Evolutionary conservation across 2,329 filamentous ascomycete genomes (phyloP).

Genomic region (Penicillium sp.): DNA sequence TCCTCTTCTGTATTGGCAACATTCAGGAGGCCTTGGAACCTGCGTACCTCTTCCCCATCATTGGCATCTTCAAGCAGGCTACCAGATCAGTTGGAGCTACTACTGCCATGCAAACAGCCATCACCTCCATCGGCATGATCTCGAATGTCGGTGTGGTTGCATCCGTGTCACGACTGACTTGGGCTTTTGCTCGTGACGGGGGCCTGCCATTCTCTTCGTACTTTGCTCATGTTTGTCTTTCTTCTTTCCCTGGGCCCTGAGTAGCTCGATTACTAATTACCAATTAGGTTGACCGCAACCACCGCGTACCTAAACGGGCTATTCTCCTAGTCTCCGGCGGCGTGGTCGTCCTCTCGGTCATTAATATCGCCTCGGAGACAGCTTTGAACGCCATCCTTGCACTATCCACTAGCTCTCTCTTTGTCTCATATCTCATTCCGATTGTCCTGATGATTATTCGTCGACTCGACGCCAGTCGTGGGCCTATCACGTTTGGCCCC

Average conservation of each 20-base stretch:
- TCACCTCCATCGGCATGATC: constrained; percentile 41
- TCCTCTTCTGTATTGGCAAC: constrained; percentile 47
- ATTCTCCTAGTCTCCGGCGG: constrained; percentile 35
- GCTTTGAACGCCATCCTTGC: constrained; percentile 43
- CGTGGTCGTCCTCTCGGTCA: constrained; percentile 34
- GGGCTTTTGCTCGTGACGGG: constrained; percentile 51
- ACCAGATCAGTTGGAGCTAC: constrained; percentile 43
- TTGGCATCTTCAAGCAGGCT: constrained; percentile 43
- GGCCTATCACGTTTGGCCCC: constrained; percentile 24
- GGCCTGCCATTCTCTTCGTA: constrained; percentile 38
- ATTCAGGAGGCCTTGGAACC: constrained; percentile 33
- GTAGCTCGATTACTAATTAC: background rate
- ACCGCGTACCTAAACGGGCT: constrained; percentile 38
- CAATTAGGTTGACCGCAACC: constrained; percentile 30
- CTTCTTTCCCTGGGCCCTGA: background rate
- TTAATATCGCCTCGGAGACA: constrained; percentile 41
- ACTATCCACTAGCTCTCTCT: constrained; percentile 39
- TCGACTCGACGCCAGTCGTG: constrained; percentile 24
- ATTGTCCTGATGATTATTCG: constrained; percentile 36
- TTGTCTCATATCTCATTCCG: constrained; percentile 42
- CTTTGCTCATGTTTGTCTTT: constrained; percentile 16
- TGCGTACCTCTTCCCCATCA: constrained; percentile 39
- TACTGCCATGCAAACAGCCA: constrained; percentile 40
- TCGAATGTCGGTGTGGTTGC: constrained; percentile 45
- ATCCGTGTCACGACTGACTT: constrained; percentile 49